Evolutionary conservation across 2,329 filamentous ascomycete species (phyloP), one percentile per base, ranked within the genome.

Genomic region (Colletotrichum lini): DNA sequence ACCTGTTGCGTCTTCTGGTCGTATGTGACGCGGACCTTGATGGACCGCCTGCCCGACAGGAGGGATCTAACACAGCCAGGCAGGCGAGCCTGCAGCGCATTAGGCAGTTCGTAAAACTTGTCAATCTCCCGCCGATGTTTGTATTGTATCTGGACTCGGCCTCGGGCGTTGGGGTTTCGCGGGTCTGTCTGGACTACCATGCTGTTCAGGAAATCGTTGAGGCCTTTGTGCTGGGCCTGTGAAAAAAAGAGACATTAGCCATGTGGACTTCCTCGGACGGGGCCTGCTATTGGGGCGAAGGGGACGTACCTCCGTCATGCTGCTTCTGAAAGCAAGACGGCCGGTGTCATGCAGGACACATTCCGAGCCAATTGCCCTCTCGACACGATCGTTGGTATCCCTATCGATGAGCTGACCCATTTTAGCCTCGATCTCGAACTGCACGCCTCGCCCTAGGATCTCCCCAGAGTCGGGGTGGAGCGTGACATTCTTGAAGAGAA

Each of bases 401-500:
- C 90, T 91, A 79, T 94, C 91, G 68, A 96, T 89, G 16, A 98
- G 86, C 35, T 91, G 92, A 21, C 96, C 96, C 58, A 98, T 86
- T 81, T 98, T 98, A 12, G 95, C 96, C 83, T 99, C 96, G 65
- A 99, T 93, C 81, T 99, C 96, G 64, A 98, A 91, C 72, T 94
- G 89, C 16, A 95, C 92, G 8, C 90, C 90, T 18, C 89, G 87
- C 62, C 88, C 88, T 18, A 84, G 81, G 23, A 93, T 88, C 75
- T 93, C 90, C 42, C 87, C 87, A 47, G 91, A 86, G 74, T 93
- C 90, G n/a, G 88, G 85, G 72, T 91, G 90, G 62, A 87, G 84
- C 8, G 96, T 87, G 21, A 96, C 91, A 66, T 92, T 86, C 58
- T 89, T 80, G 78, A 91, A 97, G 13, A 98, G 84, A 76, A 95